Base-by-base conservation (phyloP, 2,329 filamentous ascomycete genomes). In the Ampelomyces quisqualis region DNA sequence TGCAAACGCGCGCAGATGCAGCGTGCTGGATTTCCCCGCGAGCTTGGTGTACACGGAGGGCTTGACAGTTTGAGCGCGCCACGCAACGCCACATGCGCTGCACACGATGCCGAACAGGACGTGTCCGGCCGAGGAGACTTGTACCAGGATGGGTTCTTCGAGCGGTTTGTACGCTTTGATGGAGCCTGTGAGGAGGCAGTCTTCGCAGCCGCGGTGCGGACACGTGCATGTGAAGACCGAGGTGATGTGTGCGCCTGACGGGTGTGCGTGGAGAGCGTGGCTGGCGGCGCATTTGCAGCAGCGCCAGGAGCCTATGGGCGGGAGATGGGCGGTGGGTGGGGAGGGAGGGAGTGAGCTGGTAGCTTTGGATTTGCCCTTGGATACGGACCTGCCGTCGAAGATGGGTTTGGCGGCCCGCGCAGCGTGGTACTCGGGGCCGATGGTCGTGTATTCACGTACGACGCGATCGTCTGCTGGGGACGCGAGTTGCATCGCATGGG, bases 41-140 rank as follows among this genome's bases (percentile, higher is more conserved):
- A 40, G 41, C 40, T 7, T 30, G 24, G 5, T 15, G 15, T 14
- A 20, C 15, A 5, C 34, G 34, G 39, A 38, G 10, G 38, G 19
- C 18, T 45, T 34, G 17, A 46, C 35, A 18, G 31, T 27, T 22
- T 42, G 22, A 6, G 53, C 60, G 6, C 51, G 46, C 57, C 55
- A 60, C 19, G 51, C 53, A 1, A 56, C 23, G 7, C 61, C 61
- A 27, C 59, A 63, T 4, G 26, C 39, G 13, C 43, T 35, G 32
- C 61, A 64, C 6, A 62, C 35, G 26, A 58, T 51, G 14, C 61
- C 60, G 38, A 58, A 63, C 2, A 37, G 45, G 11, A 61, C 24
- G 3, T 35, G 23, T n/a, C 45, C 43, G 29, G 11, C 30, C 18
- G 45, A 36, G 13, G 45, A 31, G 8, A 51, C 32, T 7, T 49